Evolutionary conservation across 495 filamentous ascomycete genomes (phyloP), one percentile per base, ranked within the genome.

Genomic region (Hypoxylon intermedium): DNA sequence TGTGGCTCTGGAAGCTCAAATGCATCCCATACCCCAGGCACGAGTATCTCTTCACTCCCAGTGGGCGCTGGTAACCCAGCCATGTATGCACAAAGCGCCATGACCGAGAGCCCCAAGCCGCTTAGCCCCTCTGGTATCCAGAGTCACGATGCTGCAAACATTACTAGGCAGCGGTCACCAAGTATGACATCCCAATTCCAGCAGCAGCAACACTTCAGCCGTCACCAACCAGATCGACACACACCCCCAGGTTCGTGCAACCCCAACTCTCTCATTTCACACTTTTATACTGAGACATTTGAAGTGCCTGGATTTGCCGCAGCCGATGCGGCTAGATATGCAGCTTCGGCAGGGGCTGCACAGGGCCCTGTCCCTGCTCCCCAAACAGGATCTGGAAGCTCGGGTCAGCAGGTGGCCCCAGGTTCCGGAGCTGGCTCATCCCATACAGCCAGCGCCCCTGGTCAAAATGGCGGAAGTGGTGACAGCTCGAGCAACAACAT

Each of bases 101-200:
- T 95, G 81, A 92, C 88, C 3, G 92, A 96, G 68, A 93, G 89
- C 60, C 91, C 92, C 0, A 93, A 90, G 68, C 90, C 92, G 3
- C 77, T 96, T 26, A 96, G 91, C 28, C 92, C 92, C 3, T 85
- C 83, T 62, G 84, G 83, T 15, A 74, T 81, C 36, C 83, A 85
- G 42, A 77, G 83, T 21, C 83, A 85, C 38, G 83, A 85, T 41
- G 52, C 76, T 31, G 62, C 71, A 20, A 74, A 69, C 52, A 67
- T 82, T 21, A 82, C 80, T 59, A 82, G 85, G 21, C 83, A 86
- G 47, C 82, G 89, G 52, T 92, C 90, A 5, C 89, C 91, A 9
- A 85, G 84, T 59, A 70, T 91, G 55, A 82, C 83, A 6, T 83
- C 86, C 31, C 84, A 90, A 42, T 86, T 70, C 42, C 70, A 88